Base-by-base conservation (phyloP, 495 filamentous ascomycete genomes). In the Trichoderma virens region DNA sequence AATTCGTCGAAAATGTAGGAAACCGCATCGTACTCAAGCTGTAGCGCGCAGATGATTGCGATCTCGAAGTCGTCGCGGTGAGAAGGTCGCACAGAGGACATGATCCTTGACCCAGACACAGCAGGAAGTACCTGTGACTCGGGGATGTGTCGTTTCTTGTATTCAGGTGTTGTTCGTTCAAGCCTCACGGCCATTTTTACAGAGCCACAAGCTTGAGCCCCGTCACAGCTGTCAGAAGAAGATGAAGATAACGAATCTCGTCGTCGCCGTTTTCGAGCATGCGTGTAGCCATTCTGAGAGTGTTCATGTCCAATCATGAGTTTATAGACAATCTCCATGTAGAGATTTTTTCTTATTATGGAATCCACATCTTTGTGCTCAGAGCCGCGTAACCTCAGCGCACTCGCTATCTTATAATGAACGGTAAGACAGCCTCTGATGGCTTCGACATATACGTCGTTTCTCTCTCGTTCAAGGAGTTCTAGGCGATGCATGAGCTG, bases 11-110 rank as follows among this genome's bases (percentile, higher is more conserved):
- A 70, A 8, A 72, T 60, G 16, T 66, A 67, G 34, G 69, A 59
- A 27, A 74, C 69, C 6, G 72, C 73, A 60, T 72, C 67, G 51
- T 65, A 71, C 60, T 77, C 75, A 18, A 70, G 35, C 5, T 64
- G 64, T 27, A 73, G 62, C 30, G n/a, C n/a, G n/a, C n/a, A n/a
- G n/a, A n/a, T n/a, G n/a, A n/a, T n/a, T n/a, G n/a, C n/a, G n/a
- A n/a, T n/a, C n/a, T n/a, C n/a, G n/a, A n/a, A n/a, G n/a, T n/a
- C n/a, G n/a, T n/a, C n/a, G n/a, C n/a, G n/a, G n/a, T n/a, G n/a
- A n/a, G n/a, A n/a, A n/a, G n/a, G n/a, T n/a, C n/a, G n/a, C n/a
- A n/a, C n/a, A n/a, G n/a, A n/a, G n/a, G n/a, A n/a, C n/a, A n/a
- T n/a, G n/a, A n/a, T n/a, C n/a, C n/a, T n/a, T n/a, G n/a, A n/a